phyloP scores from a whole-genome alignment of 257 asterid genomes.

The Vinca minor region DNA sequence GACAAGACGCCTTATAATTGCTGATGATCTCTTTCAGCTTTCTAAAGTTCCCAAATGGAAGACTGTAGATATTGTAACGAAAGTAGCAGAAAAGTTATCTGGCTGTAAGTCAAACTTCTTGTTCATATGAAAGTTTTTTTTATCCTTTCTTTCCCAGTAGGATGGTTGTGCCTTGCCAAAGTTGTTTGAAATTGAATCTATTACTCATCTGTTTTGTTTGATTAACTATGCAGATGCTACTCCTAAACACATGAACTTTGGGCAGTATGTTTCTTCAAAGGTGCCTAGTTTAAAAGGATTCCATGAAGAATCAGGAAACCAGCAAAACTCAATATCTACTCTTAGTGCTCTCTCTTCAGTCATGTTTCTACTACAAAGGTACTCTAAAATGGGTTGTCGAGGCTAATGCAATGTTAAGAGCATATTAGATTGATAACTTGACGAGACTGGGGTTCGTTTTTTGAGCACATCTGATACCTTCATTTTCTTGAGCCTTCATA shows the following conservation, averaged over 20 bases:
- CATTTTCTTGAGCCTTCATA: neutral
- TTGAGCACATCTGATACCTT: no score
- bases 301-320: slow-evolving; percentile 39
- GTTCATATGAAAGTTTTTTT: neutral
- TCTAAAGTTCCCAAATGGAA: slow-evolving; percentile 65
- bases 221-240: slow-evolving; percentile 47
- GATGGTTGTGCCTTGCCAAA: slow-evolving; percentile 1
- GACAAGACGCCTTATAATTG: slow-evolving; percentile 63
- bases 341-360: slow-evolving; percentile 66
- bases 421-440: neutral
- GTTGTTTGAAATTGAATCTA: neutral
- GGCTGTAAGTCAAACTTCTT: slow-evolving; percentile 48
- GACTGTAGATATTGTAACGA: slow-evolving; percentile 58
- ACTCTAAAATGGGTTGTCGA: neutral
- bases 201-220: slow-evolving; percentile 8
- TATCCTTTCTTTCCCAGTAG: neutral
- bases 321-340: slow-evolving; percentile 49
- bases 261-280: slow-evolving; percentile 62
- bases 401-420: neutral
- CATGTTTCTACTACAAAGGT: slow-evolving; percentile 78
- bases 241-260: slow-evolving; percentile 49
- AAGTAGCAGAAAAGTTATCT: slow-evolving; percentile 52
- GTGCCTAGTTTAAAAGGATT: slow-evolving; percentile 68
- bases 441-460: neutral
- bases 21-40: slow-evolving; percentile 95